phyloP scores from a whole-genome alignment of 371 early-diverging fungal species.

The Mucor irregularis region DNA sequence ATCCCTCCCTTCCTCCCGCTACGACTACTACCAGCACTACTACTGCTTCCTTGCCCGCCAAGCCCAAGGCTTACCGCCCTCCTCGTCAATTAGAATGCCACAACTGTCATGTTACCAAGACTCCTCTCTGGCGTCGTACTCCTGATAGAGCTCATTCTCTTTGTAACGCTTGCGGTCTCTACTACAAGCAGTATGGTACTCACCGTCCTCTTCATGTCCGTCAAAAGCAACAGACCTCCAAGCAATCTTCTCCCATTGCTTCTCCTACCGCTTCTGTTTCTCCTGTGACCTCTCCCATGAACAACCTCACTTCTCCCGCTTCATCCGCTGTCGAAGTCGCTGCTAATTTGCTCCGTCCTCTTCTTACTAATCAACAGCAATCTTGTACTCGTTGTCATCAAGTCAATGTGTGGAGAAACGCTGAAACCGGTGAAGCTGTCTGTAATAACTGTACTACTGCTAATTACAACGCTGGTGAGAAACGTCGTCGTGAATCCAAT shows the following conservation, averaged over 20 bases:
- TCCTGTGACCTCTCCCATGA: constrained; percentile 2
- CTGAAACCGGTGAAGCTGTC: constrained; percentile 72
- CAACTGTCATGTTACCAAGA: constrained; percentile 79
- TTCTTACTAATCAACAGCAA: constrained; percentile 14
- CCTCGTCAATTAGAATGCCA: constrained; percentile 73
- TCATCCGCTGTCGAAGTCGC: constrained; percentile 6
- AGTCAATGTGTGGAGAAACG: constrained; percentile 83
- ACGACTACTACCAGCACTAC: background rate
- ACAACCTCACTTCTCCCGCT: background rate
- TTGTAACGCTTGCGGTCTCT: constrained; percentile 87
- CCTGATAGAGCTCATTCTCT: constrained; percentile 74
- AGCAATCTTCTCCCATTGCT: constrained; percentile 4
- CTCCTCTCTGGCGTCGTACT: constrained; percentile 86
- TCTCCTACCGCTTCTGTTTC: background rate
- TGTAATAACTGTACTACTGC: constrained; percentile 89
- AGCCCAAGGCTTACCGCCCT: constrained; percentile 32
- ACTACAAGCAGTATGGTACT: constrained; percentile 71
- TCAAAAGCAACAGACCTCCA: constrained; percentile 46
- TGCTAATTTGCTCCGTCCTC: constrained; percentile 19
- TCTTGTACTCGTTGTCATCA: constrained; percentile 81
- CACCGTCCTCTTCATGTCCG: constrained; percentile 71
- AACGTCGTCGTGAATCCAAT: constrained; percentile 13
- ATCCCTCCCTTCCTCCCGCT: constrained; percentile 8
- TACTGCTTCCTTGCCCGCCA: constrained; percentile 1
- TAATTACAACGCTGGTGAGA: constrained; percentile 35